Evolutionary conservation across 2,329 filamentous ascomycete genomes (phyloP).

Genomic region (Grosmannia serpens): DNA sequence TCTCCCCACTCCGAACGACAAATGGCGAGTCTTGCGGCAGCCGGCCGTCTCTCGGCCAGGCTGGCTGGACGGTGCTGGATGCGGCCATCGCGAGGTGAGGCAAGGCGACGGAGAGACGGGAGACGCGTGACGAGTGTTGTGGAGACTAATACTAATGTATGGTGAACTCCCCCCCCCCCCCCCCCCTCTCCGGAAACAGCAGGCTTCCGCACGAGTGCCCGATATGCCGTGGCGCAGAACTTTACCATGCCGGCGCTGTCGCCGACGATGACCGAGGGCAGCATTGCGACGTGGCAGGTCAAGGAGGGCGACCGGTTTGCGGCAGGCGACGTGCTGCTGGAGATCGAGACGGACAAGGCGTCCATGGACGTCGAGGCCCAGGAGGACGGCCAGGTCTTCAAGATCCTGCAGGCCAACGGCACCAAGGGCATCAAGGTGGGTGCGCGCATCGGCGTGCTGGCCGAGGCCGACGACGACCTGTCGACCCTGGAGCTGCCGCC

Average conservation of each 20-base stretch:
- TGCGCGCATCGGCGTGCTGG: conserved; percentile 69
- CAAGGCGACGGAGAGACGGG: background rate
- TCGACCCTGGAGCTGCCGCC: conserved; percentile 61
- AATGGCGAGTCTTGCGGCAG: conserved; percentile 12
- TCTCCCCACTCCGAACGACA: background rate
- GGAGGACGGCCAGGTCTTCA: conserved; percentile 76
- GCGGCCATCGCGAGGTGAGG: conserved; percentile 8
- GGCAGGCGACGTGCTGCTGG: conserved; percentile 76
- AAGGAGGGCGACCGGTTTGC: conserved; percentile 77
- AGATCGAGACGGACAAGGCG: conserved; percentile 91
- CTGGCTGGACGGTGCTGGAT: conserved; percentile 14
- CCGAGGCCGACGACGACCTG: conserved; percentile 71
- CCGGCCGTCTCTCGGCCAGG: conserved; percentile 12
- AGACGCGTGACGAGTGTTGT: background rate
- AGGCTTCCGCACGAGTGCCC: conserved; percentile 55
- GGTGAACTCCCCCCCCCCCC: too few relatives aligned
- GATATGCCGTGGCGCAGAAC: conserved; percentile 64
- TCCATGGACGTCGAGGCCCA: conserved; percentile 93
- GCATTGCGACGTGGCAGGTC: conserved; percentile 74
- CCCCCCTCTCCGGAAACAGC: too few relatives aligned
- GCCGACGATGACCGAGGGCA: conserved; percentile 89
- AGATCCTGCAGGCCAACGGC: conserved; percentile 65
- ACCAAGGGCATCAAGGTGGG: conserved; percentile 70
- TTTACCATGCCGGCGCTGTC: conserved; percentile 87
- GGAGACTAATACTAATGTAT: too few relatives aligned